A percentile compares a stretch with the other conserved stretches of the same genome.
Evolutionary conservation across 768 basidiomycete species (phyloP).

Genomic region (Pleurotus tuber-regium): DNA sequence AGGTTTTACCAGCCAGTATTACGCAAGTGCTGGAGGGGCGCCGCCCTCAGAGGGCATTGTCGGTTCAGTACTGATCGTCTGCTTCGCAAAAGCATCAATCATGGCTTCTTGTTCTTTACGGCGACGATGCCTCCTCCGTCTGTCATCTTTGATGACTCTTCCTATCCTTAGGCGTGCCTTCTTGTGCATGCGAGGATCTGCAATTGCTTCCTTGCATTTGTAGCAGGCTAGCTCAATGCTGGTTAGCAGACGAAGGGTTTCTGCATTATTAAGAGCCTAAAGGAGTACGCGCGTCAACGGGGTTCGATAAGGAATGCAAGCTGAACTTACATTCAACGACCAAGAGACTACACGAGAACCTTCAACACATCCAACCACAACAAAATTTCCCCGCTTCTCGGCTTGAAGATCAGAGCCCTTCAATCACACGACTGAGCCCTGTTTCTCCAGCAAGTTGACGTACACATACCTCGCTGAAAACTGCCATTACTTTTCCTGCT

Average conservation of each 20-base stretch:
- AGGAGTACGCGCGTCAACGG: conserved; percentile 4
- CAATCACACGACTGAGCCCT: background rate
- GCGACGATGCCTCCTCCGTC: conserved; percentile 74
- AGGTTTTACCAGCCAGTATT: conserved; percentile 8
- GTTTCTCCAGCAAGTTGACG: background rate
- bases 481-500: conserved; percentile 63
- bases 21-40: conserved; percentile 23
- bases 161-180: conserved; percentile 72
- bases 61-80: conserved; percentile 36
- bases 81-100: conserved; percentile 73
- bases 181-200: conserved; percentile 63
- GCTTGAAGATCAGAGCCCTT: conserved; percentile 74
- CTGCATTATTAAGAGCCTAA: conserved; percentile 79
- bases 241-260: conserved; percentile 77
- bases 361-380: conserved; percentile 79
- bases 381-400: conserved; percentile 85
- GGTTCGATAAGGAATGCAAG: conserved; percentile 5
- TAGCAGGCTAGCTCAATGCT: conserved; percentile 86
- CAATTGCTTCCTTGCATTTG: conserved; percentile 63
- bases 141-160: conserved; percentile 82
- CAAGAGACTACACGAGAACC: conserved; percentile 74
- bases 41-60: conserved; percentile 9
- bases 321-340: conserved; percentile 74
- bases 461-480: conserved; percentile 64
- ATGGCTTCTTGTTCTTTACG: conserved; percentile 84